Evolutionary conservation across 2,329 filamentous ascomycete genomes (phyloP).

Genomic region (Scorias spongiosa): DNA sequence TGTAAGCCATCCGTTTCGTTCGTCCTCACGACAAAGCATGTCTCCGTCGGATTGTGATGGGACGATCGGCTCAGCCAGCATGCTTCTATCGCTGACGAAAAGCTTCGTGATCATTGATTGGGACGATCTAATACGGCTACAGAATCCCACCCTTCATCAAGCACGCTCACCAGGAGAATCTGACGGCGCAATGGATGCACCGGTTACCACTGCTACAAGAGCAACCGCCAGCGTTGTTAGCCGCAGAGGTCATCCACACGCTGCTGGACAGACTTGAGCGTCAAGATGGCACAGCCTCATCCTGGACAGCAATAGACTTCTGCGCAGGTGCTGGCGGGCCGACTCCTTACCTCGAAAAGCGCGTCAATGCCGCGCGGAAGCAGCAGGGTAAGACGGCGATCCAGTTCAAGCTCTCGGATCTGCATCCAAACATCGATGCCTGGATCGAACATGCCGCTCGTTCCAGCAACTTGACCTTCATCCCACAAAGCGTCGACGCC

Average conservation of each 20-base stretch:
- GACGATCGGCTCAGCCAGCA: too few relatives aligned
- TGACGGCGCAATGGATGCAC: conserved; percentile 49
- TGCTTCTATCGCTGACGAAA: too few relatives aligned
- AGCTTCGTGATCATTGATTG: too few relatives aligned
- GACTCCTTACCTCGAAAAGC: conserved; percentile 21
- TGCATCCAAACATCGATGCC: conserved; percentile 23
- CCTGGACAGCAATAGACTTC: conserved; percentile 58
- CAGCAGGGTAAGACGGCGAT: conserved; percentile 12
- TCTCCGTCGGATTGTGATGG: too few relatives aligned
- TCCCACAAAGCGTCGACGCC: conserved; percentile 49
- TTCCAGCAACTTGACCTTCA: conserved; percentile 40
- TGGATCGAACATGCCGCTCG: conserved; percentile 19
- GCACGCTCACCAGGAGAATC: conserved; percentile 47
- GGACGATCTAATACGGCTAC: too few relatives aligned
- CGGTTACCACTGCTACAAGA: conserved; percentile 42
- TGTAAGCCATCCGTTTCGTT: neutral
- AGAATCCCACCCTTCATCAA: conserved; percentile 50
- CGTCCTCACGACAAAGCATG: too few relatives aligned
- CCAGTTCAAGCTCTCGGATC: conserved; percentile 25
- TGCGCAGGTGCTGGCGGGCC: conserved; percentile 52
- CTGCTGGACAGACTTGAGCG: conserved; percentile 19
- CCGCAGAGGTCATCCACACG: conserved; percentile 37
- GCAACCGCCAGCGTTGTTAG: conserved; percentile 43
- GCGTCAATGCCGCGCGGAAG: conserved; percentile 16
- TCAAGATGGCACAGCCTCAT: conserved; percentile 30